Evolutionary conservation across 805 yeast genomes (phyloP), one percentile per base, ranked within the genome.

Genomic region (Starmerella apicola): DNA sequence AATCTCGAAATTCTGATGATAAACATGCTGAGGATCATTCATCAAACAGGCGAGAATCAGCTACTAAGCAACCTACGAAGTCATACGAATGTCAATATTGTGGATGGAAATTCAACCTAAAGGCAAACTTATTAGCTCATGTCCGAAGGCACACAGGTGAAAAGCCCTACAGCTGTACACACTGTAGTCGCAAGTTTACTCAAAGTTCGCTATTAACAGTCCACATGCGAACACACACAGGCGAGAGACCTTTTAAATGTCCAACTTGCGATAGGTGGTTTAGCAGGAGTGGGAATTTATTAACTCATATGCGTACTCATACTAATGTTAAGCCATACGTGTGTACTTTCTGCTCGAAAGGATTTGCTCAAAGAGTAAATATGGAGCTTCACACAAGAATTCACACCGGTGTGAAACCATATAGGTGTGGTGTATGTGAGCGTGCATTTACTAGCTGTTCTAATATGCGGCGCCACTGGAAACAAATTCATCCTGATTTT

Each of bases 371-470:
- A 53, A 81, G 88, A 58, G 97, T 96, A 16, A 86, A 86, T 59
- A 67, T 70, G 58, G 64, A 83, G 46, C 85, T 94, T 0, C 96
- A 85, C 60, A 60, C 71, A 63, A 67, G 96, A 39, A 76, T 73
- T 2, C 97, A 88, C 57, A 77, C 93, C 1, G 97, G 97, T 2
- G 96, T 86, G 51, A 82, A 77, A 55, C 97, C 97, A 1, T 86
- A 71, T 56, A 59, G 59, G 36, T 88, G 98, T 58, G 65, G 70
- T 20, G 59, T 66, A 2, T 88, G 98, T 59, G 32, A 43, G 18
- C 51, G 51, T 19, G 42, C 46, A 19, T 48, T 48, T 37, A 48
- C 51, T 6, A 36, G 43, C 36, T 48, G 51, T 37, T 48, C 52
- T 16, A 48, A 48, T 33, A 48, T 48, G 52, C 51, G 52, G 12